Evolutionary conservation across 208 protist species (phyloP).

Genomic region (Wallacemonas collosoma): DNA sequence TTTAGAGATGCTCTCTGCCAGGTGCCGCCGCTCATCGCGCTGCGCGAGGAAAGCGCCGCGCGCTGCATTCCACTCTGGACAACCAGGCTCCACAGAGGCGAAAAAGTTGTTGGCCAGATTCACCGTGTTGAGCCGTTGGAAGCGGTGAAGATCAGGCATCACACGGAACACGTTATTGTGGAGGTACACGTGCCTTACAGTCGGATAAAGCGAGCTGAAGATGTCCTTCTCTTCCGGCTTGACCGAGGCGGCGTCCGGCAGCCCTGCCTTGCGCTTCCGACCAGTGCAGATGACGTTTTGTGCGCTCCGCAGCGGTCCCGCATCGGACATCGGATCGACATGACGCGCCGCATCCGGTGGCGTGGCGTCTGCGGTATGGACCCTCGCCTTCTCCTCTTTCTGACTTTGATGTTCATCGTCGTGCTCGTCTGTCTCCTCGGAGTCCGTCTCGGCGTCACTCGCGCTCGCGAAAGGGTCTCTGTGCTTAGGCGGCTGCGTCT

Average conservation of each 20-base stretch:
- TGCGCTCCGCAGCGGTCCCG: background rate
- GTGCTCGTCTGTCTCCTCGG: constrained; percentile 20
- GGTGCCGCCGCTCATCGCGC: background rate
- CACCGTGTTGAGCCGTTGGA: constrained; percentile 83
- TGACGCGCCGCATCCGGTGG: background rate
- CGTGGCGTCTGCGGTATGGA: background rate
- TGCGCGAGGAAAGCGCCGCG: background rate
- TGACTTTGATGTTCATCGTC: background rate
- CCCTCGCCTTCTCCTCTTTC: background rate
- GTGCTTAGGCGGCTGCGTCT: constrained; percentile 35
- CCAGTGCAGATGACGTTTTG: constrained; percentile 15
- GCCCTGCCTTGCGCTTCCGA: background rate
- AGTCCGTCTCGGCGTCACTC: background rate
- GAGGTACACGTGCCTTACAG: constrained; percentile 91
- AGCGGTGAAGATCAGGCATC: constrained; percentile 88
- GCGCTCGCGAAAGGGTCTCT: constrained; percentile 31
- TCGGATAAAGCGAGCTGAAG: constrained; percentile 82
- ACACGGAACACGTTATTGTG: constrained; percentile 91
- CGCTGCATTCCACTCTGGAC: constrained; percentile 39
- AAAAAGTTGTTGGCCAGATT: constrained; percentile 94
- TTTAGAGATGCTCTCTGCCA: constrained; percentile 39
- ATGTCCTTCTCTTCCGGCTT: constrained; percentile 47
- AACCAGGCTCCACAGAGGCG: constrained; percentile 49
- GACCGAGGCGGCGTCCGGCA: constrained; percentile 22
- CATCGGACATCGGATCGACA: constrained; percentile 34